A percentile compares a stretch with the other conserved stretches of the same genome.
Evolutionary conservation across 495 filamentous ascomycete species (phyloP).

Genomic region (Talaromyces adpressus): DNA sequence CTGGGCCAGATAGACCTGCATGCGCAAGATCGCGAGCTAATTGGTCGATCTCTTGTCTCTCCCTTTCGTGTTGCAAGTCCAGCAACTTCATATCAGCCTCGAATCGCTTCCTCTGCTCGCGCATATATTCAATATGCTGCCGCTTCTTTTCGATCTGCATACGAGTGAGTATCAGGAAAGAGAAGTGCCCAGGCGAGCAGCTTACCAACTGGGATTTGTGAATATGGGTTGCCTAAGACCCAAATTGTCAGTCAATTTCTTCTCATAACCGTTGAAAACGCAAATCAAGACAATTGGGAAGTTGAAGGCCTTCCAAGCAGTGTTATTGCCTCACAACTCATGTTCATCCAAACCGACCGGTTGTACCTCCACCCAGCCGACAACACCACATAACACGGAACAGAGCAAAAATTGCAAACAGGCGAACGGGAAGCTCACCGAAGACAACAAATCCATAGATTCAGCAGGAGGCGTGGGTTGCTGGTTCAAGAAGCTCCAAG

Average conservation of each 20-base stretch:
- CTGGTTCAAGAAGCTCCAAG: conserved; percentile 66
- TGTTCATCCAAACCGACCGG: background rate
- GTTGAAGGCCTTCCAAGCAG: background rate
- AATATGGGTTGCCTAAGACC: conserved; percentile 21
- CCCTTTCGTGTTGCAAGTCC: conserved; percentile 70
- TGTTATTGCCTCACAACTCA: background rate
- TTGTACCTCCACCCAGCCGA: background rate
- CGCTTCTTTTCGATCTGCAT: conserved; percentile 85
- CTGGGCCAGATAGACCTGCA: conserved; percentile 58
- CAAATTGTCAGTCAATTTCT: conserved; percentile 10
- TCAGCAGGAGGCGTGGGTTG: conserved; percentile 48
- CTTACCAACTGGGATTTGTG: conserved; percentile 40
- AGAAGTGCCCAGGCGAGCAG: background rate
- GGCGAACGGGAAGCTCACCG: conserved; percentile 31
- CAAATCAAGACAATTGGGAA: background rate
- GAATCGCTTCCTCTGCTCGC: conserved; percentile 76
- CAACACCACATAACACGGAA: background rate
- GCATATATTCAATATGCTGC: conserved; percentile 75
- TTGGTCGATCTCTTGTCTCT: conserved; percentile 74
- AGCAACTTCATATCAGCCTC: conserved; percentile 82
- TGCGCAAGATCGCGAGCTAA: conserved; percentile 69
- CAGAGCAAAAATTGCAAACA: conserved; percentile 4
- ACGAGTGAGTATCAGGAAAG: background rate
- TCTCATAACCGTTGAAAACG: background rate
- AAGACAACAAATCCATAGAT: conserved; percentile 48